Conservation (phyloP, 2,329 filamentous ascomycete species). For the Geosmithia putterillii region DNA sequence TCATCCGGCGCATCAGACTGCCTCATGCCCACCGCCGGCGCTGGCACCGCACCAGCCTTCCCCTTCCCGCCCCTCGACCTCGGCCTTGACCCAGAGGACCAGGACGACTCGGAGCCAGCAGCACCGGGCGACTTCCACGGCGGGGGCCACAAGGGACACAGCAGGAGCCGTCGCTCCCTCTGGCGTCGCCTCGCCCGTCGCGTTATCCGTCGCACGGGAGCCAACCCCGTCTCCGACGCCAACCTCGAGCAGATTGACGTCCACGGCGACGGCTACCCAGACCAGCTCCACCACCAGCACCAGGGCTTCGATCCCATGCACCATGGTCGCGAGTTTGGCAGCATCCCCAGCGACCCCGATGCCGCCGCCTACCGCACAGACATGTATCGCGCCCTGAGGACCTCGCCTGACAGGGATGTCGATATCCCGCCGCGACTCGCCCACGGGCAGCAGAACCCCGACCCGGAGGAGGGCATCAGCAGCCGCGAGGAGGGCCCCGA, state of each 20-base stretch:
- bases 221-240: too few species aligned
- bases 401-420: too few species aligned
- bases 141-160: slow-evolving; percentile 6
- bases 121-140: too few species aligned
- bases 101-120: too few species aligned
- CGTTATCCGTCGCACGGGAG: slow-evolving; percentile 10
- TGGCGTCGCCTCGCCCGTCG: slow-evolving; percentile 15
- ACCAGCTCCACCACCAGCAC: too few species aligned
- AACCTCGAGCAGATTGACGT: too few species aligned
- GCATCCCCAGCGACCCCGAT: too few species aligned
- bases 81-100: slow-evolving; percentile 11
- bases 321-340: too few species aligned
- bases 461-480: slow-evolving; percentile 8
- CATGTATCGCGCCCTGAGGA: slow-evolving; percentile 26
- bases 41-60: slow-evolving; percentile 7
- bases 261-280: too few species aligned
- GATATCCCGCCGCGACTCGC: too few species aligned
- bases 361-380: too few species aligned
- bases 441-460: slow-evolving; percentile 4
- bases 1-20: slow-evolving; percentile 13
- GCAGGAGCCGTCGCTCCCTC: slow-evolving; percentile 8
- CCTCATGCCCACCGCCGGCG: slow-evolving; percentile 4
- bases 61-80: slow-evolving; percentile 15
- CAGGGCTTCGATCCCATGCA: too few species aligned
- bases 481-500: slow-evolving; percentile 12